Conservation (phyloP, 208 protist genomes). For the Crithidia thermophila region DNA sequence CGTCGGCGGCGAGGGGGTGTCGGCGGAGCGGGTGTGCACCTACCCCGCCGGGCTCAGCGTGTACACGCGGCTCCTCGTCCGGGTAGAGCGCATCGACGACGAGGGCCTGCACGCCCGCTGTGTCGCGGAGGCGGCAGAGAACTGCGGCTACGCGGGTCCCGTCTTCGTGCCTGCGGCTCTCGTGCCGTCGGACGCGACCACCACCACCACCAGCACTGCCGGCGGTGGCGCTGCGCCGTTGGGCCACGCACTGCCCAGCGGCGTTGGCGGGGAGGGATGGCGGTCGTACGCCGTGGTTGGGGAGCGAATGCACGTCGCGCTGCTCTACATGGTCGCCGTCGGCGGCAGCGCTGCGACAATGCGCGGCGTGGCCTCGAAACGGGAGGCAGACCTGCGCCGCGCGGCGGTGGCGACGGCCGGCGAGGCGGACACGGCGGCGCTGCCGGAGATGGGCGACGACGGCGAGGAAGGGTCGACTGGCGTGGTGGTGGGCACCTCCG, state of each 20-base stretch:
- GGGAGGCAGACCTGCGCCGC: conserved; percentile 62
- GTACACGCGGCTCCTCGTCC: conserved; percentile 55
- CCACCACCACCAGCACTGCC: background rate
- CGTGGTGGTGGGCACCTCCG: conserved; percentile 20
- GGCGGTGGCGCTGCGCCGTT: background rate
- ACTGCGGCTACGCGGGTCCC: conserved; percentile 26
- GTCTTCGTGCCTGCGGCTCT: conserved; percentile 68
- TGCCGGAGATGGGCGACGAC: background rate
- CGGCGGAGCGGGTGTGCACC: conserved; percentile 47
- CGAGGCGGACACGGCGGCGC: background rate
- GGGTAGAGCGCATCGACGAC: conserved; percentile 63
- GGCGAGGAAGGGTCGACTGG: conserved; percentile 1
- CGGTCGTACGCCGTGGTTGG: conserved; percentile 64
- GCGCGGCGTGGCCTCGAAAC: conserved; percentile 66
- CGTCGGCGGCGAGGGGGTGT: conserved; percentile 7
- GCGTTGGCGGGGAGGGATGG: conserved; percentile 39
- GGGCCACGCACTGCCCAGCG: background rate
- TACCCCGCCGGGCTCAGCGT: conserved; percentile 51
- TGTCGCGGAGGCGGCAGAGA: conserved; percentile 24
- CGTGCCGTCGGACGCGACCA: conserved; percentile 37
- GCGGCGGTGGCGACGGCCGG: conserved; percentile 16
- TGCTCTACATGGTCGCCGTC: conserved; percentile 72
- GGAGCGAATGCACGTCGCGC: conserved; percentile 70
- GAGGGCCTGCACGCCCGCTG: conserved; percentile 63
- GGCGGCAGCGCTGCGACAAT: conserved; percentile 68